Evolutionary conservation across 306 rosid species (phyloP), one percentile per base, ranked within the genome.

Genomic region (Trifolium repens): DNA sequence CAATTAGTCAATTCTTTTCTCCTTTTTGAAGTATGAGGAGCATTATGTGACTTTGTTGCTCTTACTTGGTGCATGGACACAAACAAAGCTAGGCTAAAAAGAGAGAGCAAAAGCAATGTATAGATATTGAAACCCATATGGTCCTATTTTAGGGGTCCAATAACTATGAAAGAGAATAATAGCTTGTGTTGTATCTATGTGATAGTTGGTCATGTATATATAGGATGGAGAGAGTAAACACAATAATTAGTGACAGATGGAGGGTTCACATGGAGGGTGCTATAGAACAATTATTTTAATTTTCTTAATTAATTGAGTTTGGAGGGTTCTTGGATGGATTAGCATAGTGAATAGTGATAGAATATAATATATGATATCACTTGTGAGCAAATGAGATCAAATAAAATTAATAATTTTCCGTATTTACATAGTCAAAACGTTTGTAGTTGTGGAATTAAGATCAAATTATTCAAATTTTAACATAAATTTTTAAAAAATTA

Each of bases 1-100:
- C 98, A 94, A 9, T 79, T 74, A 67, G 26, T 76, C 35, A 54
- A 74, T 83, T 85, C 79, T 80, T 89, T 86, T 69, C 74, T 86
- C 1, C 82, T 81, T 81, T 76, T 88, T 17, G 83, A 67, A 3
- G 17, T 26, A 71, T 75, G 83, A 74, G 27, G 83, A 74, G 27
- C 73, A 73, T 85, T 85, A 60, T 82, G 82, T 12, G 74, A 47
- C 26, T 65, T 79, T 14, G 61, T 78, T 52, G 94, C 94, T 44
- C 19, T 71, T 67, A 87, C 86, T 78, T 76, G 89, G 9, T 77
- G 71, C 49, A 76, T 39, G 14, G 58, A 70, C 67, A 81, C 50
- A 76, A 71, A 17, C 69, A 77, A 62, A 60, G 62, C 79, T 27
- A 82, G 80, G 40, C 88, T 72, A 82, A 86, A 17, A 24, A 89